Conservation (phyloP, 768 basidiomycete genomes). For the Pleurotus ostreatus region DNA sequence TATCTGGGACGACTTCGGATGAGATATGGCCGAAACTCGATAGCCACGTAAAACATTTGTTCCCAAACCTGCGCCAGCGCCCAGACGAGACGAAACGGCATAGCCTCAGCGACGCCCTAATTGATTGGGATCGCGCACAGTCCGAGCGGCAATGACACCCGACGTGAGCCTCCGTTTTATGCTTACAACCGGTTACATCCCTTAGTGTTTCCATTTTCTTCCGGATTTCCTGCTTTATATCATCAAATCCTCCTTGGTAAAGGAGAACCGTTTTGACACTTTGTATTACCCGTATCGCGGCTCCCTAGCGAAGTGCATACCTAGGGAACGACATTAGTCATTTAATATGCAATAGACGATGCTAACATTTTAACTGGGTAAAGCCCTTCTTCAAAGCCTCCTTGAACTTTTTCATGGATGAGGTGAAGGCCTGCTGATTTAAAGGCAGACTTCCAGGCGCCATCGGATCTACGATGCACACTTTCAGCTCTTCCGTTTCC, state of each 20-base stretch:
- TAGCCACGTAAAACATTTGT: constrained; percentile 46
- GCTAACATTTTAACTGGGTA: constrained; percentile 82
- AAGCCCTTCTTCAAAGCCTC: constrained; percentile 77
- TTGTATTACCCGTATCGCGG: no score
- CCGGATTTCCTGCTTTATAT: no score
- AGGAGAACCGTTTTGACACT: no score
- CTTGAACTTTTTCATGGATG: constrained; percentile 71
- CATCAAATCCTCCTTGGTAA: no score
- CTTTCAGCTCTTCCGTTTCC: not conserved
- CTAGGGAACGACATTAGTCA: constrained; percentile 23
- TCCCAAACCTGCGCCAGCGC: constrained; percentile 57
- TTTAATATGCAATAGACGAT: not conserved
- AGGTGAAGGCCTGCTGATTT: constrained; percentile 66
- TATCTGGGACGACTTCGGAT: constrained; percentile 75
- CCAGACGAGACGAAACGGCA: constrained; percentile 40
- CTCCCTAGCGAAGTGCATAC: constrained; percentile 51
- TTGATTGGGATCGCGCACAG: constrained; percentile 16
- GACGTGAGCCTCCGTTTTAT: no score
- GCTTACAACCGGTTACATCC: not conserved
- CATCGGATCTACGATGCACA: constrained; percentile 60
- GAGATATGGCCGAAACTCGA: constrained; percentile 90
- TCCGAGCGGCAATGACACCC: not conserved
- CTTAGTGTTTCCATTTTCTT: no score
- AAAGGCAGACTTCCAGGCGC: constrained; percentile 78
- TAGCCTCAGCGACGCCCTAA: constrained; percentile 52